Evolutionary conservation across 2,329 filamentous ascomycete species (phyloP).

Genomic region (Teratosphaeria destructans): DNA sequence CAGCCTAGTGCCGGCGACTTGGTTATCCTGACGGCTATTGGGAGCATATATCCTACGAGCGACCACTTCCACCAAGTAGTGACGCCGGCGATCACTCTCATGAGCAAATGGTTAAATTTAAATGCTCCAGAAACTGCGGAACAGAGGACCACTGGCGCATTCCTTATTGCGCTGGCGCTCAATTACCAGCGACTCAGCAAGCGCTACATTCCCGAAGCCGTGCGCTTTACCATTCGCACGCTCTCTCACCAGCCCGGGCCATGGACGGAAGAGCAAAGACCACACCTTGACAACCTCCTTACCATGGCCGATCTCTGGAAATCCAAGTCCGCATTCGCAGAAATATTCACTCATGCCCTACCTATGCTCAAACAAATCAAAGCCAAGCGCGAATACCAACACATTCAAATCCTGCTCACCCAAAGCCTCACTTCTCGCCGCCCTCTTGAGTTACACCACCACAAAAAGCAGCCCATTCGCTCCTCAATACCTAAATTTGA

Average conservation of each 20-base stretch:
- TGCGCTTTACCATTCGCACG: slow-evolving; percentile 62
- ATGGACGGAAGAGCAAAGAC: slow-evolving; percentile 30
- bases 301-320: slow-evolving; percentile 64
- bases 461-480: slow-evolving; percentile 80
- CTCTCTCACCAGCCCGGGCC: not conserved
- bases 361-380: slow-evolving; percentile 21
- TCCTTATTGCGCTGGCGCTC: slow-evolving; percentile 65
- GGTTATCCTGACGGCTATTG: slow-evolving; percentile 70
- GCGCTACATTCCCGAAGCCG: slow-evolving; percentile 78
- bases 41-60: slow-evolving; percentile 81
- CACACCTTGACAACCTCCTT: slow-evolving; percentile 53
- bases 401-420: slow-evolving; percentile 51
- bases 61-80: slow-evolving; percentile 96
- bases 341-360: slow-evolving; percentile 59
- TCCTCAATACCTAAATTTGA: slow-evolving; percentile 88
- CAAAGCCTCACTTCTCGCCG: slow-evolving; percentile 58
- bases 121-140: slow-evolving; percentile 50
- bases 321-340: slow-evolving; percentile 61
- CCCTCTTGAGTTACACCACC: slow-evolving; percentile 79
- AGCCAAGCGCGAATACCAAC: slow-evolving; percentile 43
- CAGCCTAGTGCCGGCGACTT: slow-evolving; percentile 59
- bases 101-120: slow-evolving; percentile 73
- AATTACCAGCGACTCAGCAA: slow-evolving; percentile 78
- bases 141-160: slow-evolving; percentile 61
- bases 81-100: slow-evolving; percentile 79